Base-by-base conservation (phyloP, 202 grass and related monocot genomes). In the Schoenoplectus tabernaemontani region DNA sequence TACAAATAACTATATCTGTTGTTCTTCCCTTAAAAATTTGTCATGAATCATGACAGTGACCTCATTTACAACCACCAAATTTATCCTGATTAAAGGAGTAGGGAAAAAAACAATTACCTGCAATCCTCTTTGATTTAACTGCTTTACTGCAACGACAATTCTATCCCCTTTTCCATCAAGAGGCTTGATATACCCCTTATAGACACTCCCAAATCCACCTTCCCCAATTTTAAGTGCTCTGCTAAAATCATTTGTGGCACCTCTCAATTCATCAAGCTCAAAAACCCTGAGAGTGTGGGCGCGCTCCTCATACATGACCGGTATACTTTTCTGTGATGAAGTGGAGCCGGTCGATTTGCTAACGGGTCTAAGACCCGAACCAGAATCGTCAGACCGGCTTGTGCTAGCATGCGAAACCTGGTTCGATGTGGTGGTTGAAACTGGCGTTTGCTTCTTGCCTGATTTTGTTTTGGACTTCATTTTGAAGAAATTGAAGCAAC, bases 181-280 rank as follows among this genome's bases (percentile, higher is more conserved):
- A 6, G 90, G 83, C 61, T 86, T 88, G 67, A 97, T 66, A 82
- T 68, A 89, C 30, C 93, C 93, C 82, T 97, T 97, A 86, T 79
- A 97, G 66, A 97, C 93, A 54, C 90, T 87, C 13, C 90, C 93
- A 83, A 97, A 97, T 0, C 93, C 93, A 34, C 93, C 93, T 83
- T 97, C 93, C n/a, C 93, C 93, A 71, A 97, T 86, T 81, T 93
- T 97, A 50, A 89, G 87, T 30, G 86, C 60, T 80, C 91, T 86
- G 79, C 22, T 44, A 82, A 97, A 97, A 9, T 86, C 79, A 83
- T 65, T 87, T 20, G 93, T 97, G 74, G 91, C 93, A 76, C 2
- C 73, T 38, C 84, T 82, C 44, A 97, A 87, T 81, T 97, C 93
- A 26, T 90, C 88, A 81, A 88, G 84, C n/a, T 89, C 85, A 77